Base-by-base conservation (phyloP, 257 asterid genomes). In the Sherardia arvensis region DNA sequence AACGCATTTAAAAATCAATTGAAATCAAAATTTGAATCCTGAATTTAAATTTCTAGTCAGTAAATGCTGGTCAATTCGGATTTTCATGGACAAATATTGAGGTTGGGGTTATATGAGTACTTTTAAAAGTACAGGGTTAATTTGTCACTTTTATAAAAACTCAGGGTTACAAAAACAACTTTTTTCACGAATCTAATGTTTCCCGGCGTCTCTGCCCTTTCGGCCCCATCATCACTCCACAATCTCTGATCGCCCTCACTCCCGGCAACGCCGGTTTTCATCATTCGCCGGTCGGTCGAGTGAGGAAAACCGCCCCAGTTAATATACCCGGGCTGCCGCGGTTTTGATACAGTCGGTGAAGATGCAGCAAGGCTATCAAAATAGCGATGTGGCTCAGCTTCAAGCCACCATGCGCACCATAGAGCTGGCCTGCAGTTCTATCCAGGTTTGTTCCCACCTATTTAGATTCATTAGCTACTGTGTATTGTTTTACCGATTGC, bases 341-440 rank as follows among this genome's bases (percentile, higher is more conserved):
- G 30, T 49, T 3, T 43, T 51, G 73, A 67, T 33, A 29, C 62
- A 10, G 65, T 23, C 8, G 59, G 61, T 34, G 75, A 71, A 73
- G 82, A 84, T 78, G 82, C 66, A 73, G 68, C 88, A 70, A 75
- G 78, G 77, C 68, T 73, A 53, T 66, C 82, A 73, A 53, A 81
- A 62, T 64, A 57, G 30, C n/a, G 91, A 92, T 83, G 70, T 79
- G 76, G 84, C 82, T 56, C 91, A 87, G 71, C 87, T 92, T 49
- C 95, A 79, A 71, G 87, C 90, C 62, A 85, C 91, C 62, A 87
- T 92, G 97, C 85, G 81, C 71, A 78, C 94, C 25, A 72, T 92
- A 62, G 99, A 92, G 76, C 64, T 79, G 36, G 99, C 99, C 71
- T 92, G 99, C 81, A 78, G 65, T 74, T 79, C 95, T 20, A 82